Percentiles rank a stretch among this genome's conserved stretches.
Conservation (phyloP, 306 rosid genomes). For the Sindora glabra region DNA sequence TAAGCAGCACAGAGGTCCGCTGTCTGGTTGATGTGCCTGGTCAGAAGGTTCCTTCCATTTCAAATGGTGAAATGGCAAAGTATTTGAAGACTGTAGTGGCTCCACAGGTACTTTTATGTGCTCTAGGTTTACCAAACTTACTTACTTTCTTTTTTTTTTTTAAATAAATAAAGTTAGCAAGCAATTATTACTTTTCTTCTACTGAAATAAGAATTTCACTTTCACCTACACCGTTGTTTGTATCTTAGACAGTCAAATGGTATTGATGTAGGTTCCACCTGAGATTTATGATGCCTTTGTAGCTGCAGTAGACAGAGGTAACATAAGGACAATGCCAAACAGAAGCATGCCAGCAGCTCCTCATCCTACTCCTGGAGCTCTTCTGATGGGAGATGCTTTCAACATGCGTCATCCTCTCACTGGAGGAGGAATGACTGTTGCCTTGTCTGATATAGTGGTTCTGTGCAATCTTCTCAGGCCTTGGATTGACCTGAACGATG, state of each 20-base stretch:
- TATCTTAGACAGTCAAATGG: slow-evolving; percentile 10
- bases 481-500: slow-evolving; percentile 60
- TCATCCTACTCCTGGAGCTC: slow-evolving; percentile 85
- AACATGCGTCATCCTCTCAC: slow-evolving; percentile 98
- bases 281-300: slow-evolving; percentile 63
- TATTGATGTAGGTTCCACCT: slow-evolving; percentile 62
- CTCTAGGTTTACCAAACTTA: no score
- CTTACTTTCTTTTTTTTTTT: not conserved
- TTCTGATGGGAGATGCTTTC: slow-evolving; percentile 94
- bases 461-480: slow-evolving; percentile 84
- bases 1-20: slow-evolving; percentile 86
- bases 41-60: slow-evolving; percentile 84
- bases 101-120: slow-evolving; percentile 57
- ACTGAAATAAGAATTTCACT: not conserved
- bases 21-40: slow-evolving; percentile 97
- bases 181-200: not conserved
- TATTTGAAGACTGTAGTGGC: slow-evolving; percentile 80
- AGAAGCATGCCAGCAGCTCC: slow-evolving; percentile 98
- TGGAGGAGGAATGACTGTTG: slow-evolving; percentile 97
- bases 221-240: not conserved
- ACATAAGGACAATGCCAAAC: slow-evolving; percentile 89
- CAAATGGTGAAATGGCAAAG: slow-evolving; percentile 83
- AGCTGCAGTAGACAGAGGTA: slow-evolving; percentile 77
- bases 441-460: slow-evolving; percentile 82
- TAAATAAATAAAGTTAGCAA: no score